Evolutionary conservation across 2,329 filamentous ascomycete genomes (phyloP), one percentile per base, ranked within the genome.

Genomic region (Pseudofabraea citricarpa): DNA sequence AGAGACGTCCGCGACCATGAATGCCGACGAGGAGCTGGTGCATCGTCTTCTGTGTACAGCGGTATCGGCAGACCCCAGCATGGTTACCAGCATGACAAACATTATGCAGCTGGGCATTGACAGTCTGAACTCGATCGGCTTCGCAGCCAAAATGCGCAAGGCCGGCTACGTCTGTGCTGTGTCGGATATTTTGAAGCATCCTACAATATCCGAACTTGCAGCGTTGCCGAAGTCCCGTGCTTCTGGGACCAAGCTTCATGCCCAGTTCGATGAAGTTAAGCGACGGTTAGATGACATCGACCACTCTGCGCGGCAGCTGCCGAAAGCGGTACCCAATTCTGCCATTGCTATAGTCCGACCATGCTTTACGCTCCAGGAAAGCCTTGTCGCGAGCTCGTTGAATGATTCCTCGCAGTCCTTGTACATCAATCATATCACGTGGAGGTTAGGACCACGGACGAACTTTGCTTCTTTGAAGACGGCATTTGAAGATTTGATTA

Each of bases 41-140:
- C n/a, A n/a, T n/a, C n/a, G n/a, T n/a, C n/a, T n/a, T n/a, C n/a
- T n/a, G n/a, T n/a, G n/a, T n/a, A n/a, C n/a, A n/a, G n/a, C n/a
- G n/a, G n/a, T n/a, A n/a, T n/a, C n/a, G n/a, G n/a, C n/a, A n/a
- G n/a, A n/a, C n/a, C n/a, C n/a, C n/a, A n/a, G n/a, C n/a, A n/a
- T n/a, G n/a, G n/a, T n/a, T n/a, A n/a, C n/a, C n/a, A n/a, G n/a
- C n/a, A n/a, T n/a, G n/a, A n/a, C 58, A 2, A 64, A 60, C 13
- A 58, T 67, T 12, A 67, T 67, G 33, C 58, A 62, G 39, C 52
- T 67, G 13, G 64, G 64, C 0, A 43, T 67, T 23, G 65, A 68
- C 46, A 67, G 64, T 47, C 49, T 68, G 21, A 21, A 22, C n/a
- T 18, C 35, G 15, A 37, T 37, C 13, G 23, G 35, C 15, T 21